phyloP scores from a whole-genome alignment of 305 asterid species.

The Euphrasia arctica region DNA sequence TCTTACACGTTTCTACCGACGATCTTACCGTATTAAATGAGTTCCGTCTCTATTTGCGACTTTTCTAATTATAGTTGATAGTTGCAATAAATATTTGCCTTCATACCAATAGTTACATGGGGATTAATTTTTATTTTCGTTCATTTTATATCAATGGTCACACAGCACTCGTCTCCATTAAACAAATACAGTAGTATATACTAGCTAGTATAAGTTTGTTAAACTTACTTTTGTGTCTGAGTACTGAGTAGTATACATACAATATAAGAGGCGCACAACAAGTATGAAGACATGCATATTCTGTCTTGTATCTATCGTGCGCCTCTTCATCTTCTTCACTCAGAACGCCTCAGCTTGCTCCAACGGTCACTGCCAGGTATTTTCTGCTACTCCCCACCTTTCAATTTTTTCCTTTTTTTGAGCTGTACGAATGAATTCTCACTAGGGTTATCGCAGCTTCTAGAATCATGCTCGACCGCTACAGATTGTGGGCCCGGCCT shows the following conservation, averaged over 20 bases:
- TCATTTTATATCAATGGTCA: too few species aligned
- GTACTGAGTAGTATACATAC: neutral
- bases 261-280: neutral
- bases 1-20: constrained; percentile 5
- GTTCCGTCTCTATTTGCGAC: too few species aligned
- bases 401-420: constrained; percentile 15
- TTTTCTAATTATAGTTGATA: neutral
- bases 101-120: too few species aligned
- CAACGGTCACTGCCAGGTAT: constrained; percentile 71
- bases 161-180: too few species aligned
- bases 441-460: constrained; percentile 45
- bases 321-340: constrained; percentile 37
- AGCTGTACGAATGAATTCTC: constrained; percentile 25
- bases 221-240: too few species aligned
- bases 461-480: constrained; percentile 63
- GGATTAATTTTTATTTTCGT: too few species aligned
- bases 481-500: constrained; percentile 76
- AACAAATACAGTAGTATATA: too few species aligned
- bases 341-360: constrained; percentile 53
- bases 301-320: constrained; percentile 15
- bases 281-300: constrained; percentile 38
- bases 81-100: too few species aligned
- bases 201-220: too few species aligned
- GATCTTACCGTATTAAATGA: neutral
- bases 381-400: neutral